Percentiles rank a stretch among this genome's conserved stretches.
phyloP scores from a whole-genome alignment of 495 filamentous ascomycete genomes.

The Jackrogersella multiformis region DNA sequence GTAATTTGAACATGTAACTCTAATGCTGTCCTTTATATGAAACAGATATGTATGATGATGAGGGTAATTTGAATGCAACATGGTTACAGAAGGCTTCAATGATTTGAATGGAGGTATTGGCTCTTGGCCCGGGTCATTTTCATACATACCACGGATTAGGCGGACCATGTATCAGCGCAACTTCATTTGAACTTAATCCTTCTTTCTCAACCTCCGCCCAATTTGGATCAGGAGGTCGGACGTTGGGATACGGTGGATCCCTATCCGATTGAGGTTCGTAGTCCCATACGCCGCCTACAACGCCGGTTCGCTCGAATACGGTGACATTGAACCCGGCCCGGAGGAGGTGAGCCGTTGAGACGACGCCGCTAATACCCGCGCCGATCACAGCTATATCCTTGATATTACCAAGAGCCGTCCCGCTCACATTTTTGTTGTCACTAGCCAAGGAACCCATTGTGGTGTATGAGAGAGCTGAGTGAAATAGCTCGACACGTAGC shows the following conservation, averaged over 20 bases:
- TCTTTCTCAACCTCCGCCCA: constrained; percentile 46
- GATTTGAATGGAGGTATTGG: neutral
- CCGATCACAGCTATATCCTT: constrained; percentile 72
- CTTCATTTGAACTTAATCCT: constrained; percentile 38
- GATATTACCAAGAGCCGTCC: constrained; percentile 33
- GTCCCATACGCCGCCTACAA: constrained; percentile 71
- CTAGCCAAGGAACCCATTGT: constrained; percentile 27
- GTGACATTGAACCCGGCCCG: constrained; percentile 67
- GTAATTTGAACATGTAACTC: no score
- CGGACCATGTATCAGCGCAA: constrained; percentile 41
- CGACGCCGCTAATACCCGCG: constrained; percentile 74
- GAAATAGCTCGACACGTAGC: neutral
- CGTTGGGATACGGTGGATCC: constrained; percentile 66
- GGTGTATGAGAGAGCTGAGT: neutral
- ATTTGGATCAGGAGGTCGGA: constrained; percentile 50
- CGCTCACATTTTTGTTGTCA: neutral
- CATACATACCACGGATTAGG: constrained; percentile 51
- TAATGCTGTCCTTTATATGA: no score
- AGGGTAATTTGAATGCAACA: no score
- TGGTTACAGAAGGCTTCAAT: neutral
- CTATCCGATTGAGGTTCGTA: constrained; percentile 67
- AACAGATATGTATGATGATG: no score
- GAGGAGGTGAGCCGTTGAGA: constrained; percentile 68
- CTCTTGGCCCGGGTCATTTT: neutral
- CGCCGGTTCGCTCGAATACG: constrained; percentile 69